Conservation (phyloP, 768 basidiomycete species). For the Crucibulum laeve region DNA sequence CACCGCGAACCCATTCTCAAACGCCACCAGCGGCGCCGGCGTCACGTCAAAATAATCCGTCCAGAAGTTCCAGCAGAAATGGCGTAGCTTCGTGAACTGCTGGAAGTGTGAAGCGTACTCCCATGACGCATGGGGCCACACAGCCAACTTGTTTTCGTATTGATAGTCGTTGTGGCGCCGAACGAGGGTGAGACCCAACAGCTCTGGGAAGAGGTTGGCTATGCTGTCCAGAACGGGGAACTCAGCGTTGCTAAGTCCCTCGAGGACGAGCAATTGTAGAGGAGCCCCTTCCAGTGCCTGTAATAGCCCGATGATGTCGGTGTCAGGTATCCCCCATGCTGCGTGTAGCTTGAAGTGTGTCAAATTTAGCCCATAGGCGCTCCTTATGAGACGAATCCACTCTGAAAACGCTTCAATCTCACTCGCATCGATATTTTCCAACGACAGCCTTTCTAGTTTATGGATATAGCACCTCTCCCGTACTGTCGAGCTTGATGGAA, state of each 20-base stretch:
- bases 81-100: conserved; percentile 10
- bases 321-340: conserved; percentile 16
- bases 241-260: conserved; percentile 17
- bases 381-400: conserved; percentile 5
- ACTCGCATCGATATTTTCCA: conserved; percentile 14
- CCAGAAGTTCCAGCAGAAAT: conserved; percentile 24
- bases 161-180: conserved; percentile 19
- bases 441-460: conserved; percentile 15
- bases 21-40: conserved; percentile 13
- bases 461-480: conserved; percentile 13
- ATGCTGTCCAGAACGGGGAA: conserved; percentile 14
- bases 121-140: conserved; percentile 20
- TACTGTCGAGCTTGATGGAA: conserved; percentile 9
- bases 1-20: conserved; percentile 12
- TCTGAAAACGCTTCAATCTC: conserved; percentile 10
- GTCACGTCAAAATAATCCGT: conserved; percentile 20
- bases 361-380: conserved; percentile 4
- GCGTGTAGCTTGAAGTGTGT: conserved; percentile 24
- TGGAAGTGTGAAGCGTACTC: conserved; percentile 17
- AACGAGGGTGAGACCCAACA: conserved; percentile 19
- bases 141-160: conserved; percentile 12
- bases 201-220: conserved; percentile 11
- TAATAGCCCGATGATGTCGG: conserved; percentile 10
- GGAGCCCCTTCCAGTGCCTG: conserved; percentile 10
- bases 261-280: conserved; percentile 18